Evolutionary conservation across 2,329 filamentous ascomycete genomes (phyloP).

Genomic region (Pseudonectria foliicola): DNA sequence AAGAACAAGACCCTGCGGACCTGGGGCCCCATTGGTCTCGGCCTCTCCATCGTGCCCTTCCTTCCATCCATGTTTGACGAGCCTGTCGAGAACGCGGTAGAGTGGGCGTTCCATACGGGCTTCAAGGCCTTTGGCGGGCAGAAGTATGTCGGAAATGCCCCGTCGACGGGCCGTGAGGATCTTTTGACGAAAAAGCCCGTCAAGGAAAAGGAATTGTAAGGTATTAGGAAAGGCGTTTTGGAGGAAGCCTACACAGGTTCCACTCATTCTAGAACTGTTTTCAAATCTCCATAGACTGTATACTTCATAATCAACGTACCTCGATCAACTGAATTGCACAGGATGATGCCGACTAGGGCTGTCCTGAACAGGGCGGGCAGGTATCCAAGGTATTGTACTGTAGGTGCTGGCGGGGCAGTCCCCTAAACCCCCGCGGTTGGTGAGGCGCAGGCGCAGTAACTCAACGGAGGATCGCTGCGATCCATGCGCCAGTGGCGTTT

Average conservation of each 20-base stretch:
- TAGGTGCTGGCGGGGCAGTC: too few relatives aligned
- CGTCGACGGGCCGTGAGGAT: conserved; percentile 44
- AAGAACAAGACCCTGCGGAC: conserved; percentile 73
- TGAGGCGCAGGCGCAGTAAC: too few relatives aligned
- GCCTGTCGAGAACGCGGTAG: conserved; percentile 85
- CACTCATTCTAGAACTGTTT: conserved; percentile 12
- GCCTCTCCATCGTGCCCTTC: conserved; percentile 71
- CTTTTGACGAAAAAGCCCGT: conserved; percentile 30
- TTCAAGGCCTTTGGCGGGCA: conserved; percentile 67
- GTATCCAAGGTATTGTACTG: too few relatives aligned
- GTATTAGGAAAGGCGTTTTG: conserved; percentile 10
- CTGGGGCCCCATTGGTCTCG: conserved; percentile 85
- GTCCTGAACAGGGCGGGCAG: too few relatives aligned
- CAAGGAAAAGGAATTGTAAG: conserved; percentile 40
- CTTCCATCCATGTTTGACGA: conserved; percentile 81
- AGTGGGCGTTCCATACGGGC: conserved; percentile 80
- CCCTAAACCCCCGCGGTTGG: too few relatives aligned
- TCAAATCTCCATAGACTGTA: neutral
- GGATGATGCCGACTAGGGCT: too few relatives aligned
- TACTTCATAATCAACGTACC: neutral
- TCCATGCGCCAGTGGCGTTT: too few relatives aligned
- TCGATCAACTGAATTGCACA: too few relatives aligned
- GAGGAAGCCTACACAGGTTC: conserved; percentile 10
- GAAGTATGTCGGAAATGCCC: conserved; percentile 47
- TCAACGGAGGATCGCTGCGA: too few relatives aligned